Base-by-base conservation (phyloP, 441 rosid genomes). In the Metrosideros polymorpha region DNA sequence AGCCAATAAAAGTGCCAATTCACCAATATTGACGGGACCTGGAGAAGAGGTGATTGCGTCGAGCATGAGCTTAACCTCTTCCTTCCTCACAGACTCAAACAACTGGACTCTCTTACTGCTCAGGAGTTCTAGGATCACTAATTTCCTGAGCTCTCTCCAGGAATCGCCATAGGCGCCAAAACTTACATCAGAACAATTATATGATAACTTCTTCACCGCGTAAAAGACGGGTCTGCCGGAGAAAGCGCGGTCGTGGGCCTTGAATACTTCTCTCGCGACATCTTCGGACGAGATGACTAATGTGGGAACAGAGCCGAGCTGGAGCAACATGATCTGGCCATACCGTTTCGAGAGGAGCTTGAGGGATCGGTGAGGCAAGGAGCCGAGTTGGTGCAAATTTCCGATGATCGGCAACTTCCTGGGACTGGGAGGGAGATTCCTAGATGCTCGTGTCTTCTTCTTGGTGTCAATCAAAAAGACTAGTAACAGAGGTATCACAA, bases 371-470 rank as follows among this genome's bases (percentile, higher is more conserved):
- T 86, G 88, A 18, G 88, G 88, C 29, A 86, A 83, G 85, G 85
- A 47, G 32, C 88, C 85, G 59, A 86, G 85, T 45, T 86, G 88
- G 66, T 59, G 88, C 50, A 86, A 32, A 85, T 87, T 84, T 32
- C 88, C 88, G 6, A 87, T 30, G 30, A 87, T 50, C 17, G 86
- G 88, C 83, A 83, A 32, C 86, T 76, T 87, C 54, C 83, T 13
- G 13, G 88, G 88, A 52, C 88, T 84, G 1, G 88, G 88, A 42
- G 88, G 88, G 83, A 87, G 86, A 54, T 84, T 75, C 29, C 83
- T 18, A 30, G 84, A 35, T 35, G 27, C 45, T 5, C 2, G 13
- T 35, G 27, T 35, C 27, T 66, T 66, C 45, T 66, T 35, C 45
- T 35, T 35, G 0, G 77, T 5, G 13, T 19, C 77, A 5, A 66